A percentile compares a stretch with the other conserved stretches of the same genome.
phyloP scores from a whole-genome alignment of 2,329 filamentous ascomycete species.

The Clarireedia sp. region DNA sequence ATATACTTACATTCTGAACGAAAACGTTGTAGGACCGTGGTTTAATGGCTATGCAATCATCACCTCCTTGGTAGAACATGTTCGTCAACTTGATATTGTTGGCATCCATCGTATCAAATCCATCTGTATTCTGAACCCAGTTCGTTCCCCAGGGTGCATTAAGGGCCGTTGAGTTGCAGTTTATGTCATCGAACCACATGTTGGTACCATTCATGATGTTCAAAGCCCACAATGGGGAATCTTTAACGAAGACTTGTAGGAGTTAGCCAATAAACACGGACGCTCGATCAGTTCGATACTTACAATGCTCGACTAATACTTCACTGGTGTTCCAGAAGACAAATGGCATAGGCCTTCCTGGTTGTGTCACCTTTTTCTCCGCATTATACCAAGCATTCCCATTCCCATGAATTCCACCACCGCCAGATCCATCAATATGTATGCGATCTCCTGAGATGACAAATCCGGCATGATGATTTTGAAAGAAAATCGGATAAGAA shows the following conservation, averaged over 20 bases:
- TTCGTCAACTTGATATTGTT: slow-evolving; percentile 41
- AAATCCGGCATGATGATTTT: slow-evolving; percentile 48
- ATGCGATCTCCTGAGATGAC: slow-evolving; percentile 43
- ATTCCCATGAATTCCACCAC: slow-evolving; percentile 46
- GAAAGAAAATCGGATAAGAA: slow-evolving; percentile 44
- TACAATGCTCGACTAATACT: slow-evolving; percentile 42
- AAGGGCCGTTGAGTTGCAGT: slow-evolving; percentile 41
- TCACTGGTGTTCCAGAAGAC: slow-evolving; percentile 51
- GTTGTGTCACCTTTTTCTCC: slow-evolving; percentile 38
- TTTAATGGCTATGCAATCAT: slow-evolving; percentile 51
- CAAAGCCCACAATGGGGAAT: slow-evolving; percentile 45
- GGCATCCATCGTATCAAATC: slow-evolving; percentile 49
- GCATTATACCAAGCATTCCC: slow-evolving; percentile 46
- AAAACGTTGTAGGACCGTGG: slow-evolving; percentile 45
- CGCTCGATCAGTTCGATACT: slow-evolving; percentile 1
- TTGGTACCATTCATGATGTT: slow-evolving; percentile 52
- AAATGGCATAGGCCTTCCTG: slow-evolving; percentile 49
- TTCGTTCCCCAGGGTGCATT: slow-evolving; percentile 43
- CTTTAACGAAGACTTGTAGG: slow-evolving; percentile 35
- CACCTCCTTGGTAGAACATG: slow-evolving; percentile 46
- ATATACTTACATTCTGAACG: slow-evolving; percentile 35
- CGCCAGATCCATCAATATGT: slow-evolving; percentile 42
- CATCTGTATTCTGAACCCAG: slow-evolving; percentile 50
- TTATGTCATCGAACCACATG: slow-evolving; percentile 43
- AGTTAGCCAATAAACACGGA: background rate